Percentiles rank a stretch among this genome's conserved stretches.
phyloP scores from a whole-genome alignment of 805 yeast species.

The Metschnikowia amazonensis region DNA sequence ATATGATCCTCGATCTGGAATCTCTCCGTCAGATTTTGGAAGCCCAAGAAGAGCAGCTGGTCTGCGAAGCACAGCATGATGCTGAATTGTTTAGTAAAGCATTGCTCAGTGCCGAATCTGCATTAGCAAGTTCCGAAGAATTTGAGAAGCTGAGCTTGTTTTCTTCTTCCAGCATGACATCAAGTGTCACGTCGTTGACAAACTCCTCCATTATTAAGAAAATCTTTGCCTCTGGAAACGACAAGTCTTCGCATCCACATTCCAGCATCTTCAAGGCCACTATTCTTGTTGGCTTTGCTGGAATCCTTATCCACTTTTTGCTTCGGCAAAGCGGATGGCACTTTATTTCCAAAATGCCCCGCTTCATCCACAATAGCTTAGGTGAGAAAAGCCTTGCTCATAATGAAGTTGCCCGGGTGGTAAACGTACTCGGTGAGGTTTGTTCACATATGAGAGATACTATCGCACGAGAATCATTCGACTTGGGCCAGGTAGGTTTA shows the following conservation, averaged over 20 bases:
- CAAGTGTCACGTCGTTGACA: slow-evolving; percentile 2
- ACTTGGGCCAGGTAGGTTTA: slow-evolving; percentile 31
- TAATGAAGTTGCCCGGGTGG: neutral
- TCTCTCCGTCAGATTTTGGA: slow-evolving; percentile 9
- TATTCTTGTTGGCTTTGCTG: slow-evolving; percentile 38
- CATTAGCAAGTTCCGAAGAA: slow-evolving; percentile 6
- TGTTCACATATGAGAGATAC: neutral
- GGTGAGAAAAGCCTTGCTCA: neutral
- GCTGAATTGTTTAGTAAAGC: slow-evolving; percentile 22
- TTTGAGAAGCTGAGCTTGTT: slow-evolving; percentile 24
- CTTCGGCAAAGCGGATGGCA: slow-evolving; percentile 18
- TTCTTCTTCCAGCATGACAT: slow-evolving; percentile 28
- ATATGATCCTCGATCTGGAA: neutral
- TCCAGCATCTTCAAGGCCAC: slow-evolving; percentile 32
- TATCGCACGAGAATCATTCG: slow-evolving; percentile 6
- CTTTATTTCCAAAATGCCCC: neutral
- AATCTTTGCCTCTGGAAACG: slow-evolving; percentile 1
- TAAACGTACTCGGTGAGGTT: neutral
- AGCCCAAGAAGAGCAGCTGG: slow-evolving; percentile 33
- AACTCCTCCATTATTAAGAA: slow-evolving; percentile 1
- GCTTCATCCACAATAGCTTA: slow-evolving; percentile 5
- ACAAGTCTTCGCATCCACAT: slow-evolving; percentile 4
- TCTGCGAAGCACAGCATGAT: slow-evolving; percentile 25
- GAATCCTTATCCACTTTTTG: slow-evolving; percentile 35
- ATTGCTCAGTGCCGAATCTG: slow-evolving; percentile 18